These are phyloP conservation scores for Cryptococcus hybrid DNA, from an alignment of 1,284 basidiomycete genomes.

Conservation along the genomic window DNA sequence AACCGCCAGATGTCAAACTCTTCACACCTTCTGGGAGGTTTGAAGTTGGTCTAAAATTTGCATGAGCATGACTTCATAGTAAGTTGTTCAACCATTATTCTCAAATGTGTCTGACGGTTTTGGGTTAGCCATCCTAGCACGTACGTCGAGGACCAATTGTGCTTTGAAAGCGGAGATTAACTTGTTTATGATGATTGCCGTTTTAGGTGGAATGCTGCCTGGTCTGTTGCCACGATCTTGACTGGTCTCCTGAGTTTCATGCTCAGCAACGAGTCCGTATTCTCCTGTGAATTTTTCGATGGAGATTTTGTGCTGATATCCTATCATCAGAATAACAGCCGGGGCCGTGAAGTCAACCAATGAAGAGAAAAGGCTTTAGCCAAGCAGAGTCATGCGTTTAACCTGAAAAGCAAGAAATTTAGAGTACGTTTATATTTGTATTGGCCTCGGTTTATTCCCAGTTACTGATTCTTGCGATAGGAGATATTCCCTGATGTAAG, in stretches of 20 bases:
- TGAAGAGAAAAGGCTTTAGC: constrained; percentile 72
- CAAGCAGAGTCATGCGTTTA: constrained; percentile 77
- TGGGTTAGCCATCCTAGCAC: constrained; percentile 44
- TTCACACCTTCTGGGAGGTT: constrained; percentile 92
- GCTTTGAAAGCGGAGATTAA: not conserved
- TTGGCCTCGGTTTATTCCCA: not conserved
- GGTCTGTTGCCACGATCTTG: constrained; percentile 60
- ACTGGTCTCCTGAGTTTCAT: constrained; percentile 95
- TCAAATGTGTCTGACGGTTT: not conserved
- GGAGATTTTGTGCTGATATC: not conserved
- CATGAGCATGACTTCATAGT: not conserved
- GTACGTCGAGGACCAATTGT: constrained; percentile 19
- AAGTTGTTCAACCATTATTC: not conserved
- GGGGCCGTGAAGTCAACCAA: constrained; percentile 82
- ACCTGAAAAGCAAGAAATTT: constrained; percentile 74
- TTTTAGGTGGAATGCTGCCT: constrained; percentile 49
- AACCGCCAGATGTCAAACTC: constrained; percentile 97
- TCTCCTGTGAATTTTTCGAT: not conserved
- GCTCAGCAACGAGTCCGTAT: constrained; percentile 74
- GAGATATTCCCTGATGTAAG: constrained; percentile 81
- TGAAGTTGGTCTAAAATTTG: constrained; percentile 75
- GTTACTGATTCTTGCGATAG: constrained; percentile 12
- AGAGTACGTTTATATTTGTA: constrained; percentile 41
- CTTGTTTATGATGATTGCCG: not conserved
- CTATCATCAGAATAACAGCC: constrained; percentile 67